Percentiles rank a stretch among this genome's conserved stretches.
Conservation (phyloP, 176 grass and related monocot species). For the Luzula sylvatica region DNA sequence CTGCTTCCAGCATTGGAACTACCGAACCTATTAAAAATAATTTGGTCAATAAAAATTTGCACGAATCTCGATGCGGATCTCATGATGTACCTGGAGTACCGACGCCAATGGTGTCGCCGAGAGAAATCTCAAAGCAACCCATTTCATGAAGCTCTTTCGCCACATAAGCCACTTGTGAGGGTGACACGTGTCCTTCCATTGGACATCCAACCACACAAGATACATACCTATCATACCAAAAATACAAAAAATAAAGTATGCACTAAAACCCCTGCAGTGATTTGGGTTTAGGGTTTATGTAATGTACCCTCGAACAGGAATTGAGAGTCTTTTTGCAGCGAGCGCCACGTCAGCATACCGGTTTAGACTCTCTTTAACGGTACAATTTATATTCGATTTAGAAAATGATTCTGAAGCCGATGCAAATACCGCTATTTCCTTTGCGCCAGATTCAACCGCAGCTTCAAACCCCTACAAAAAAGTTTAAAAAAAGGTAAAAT, state of each 20-base stretch:
- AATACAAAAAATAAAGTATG: neutral
- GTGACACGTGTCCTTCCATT: constrained; percentile 59
- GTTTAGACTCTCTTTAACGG: constrained; percentile 60
- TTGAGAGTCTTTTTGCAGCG: constrained; percentile 50
- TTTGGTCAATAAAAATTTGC: neutral
- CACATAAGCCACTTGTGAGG: constrained; percentile 73
- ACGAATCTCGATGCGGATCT: neutral
- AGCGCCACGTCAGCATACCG: constrained; percentile 46
- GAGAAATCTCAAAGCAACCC: constrained; percentile 93
- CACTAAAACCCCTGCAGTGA: no score
- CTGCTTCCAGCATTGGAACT: constrained; percentile 72
- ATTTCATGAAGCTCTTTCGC: constrained; percentile 93
- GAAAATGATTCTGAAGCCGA: constrained; percentile 91
- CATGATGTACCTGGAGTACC: constrained; percentile 64
- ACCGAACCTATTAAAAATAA: constrained; percentile 40
- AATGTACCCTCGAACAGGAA: constrained; percentile 66
- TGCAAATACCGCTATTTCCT: constrained; percentile 77
- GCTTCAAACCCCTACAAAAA: constrained; percentile 69
- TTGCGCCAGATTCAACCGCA: constrained; percentile 69
- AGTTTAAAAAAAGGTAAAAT: neutral
- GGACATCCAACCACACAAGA: constrained; percentile 92
- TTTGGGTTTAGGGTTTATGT: no score
- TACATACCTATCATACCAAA: constrained; percentile 43
- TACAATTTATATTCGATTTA: constrained; percentile 77
- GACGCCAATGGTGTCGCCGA: constrained; percentile 92